Percentiles rank a stretch among this genome's conserved stretches.
Evolutionary conservation across 2,329 filamentous ascomycete species (phyloP).

Genomic region (Bipolaris sorokiniana): DNA sequence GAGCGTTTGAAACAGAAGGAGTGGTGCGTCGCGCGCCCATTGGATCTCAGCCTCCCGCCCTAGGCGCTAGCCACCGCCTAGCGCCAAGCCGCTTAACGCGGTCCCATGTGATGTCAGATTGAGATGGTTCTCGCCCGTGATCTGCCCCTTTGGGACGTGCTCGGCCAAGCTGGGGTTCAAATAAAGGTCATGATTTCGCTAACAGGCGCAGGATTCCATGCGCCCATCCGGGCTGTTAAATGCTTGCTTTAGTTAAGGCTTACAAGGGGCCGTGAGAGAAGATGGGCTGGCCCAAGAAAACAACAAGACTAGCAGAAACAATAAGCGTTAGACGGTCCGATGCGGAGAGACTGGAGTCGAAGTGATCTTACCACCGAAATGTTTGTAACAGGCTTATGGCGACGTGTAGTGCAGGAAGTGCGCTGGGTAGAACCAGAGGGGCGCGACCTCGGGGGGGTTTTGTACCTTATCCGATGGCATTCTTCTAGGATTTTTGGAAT

Average conservation of each 20-base stretch:
- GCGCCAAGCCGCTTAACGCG: slow-evolving; percentile 19
- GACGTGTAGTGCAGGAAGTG: neutral
- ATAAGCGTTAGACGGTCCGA: neutral
- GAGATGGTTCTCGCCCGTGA: slow-evolving; percentile 10
- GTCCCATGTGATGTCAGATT: slow-evolving; percentile 14
- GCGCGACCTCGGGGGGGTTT: neutral
- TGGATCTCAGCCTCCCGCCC: slow-evolving; percentile 17
- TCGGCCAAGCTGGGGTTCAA: neutral
- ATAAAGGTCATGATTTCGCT: neutral
- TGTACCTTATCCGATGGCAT: neutral
- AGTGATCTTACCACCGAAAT: neutral
- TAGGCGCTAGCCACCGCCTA: slow-evolving; percentile 14
- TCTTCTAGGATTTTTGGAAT: too few relatives aligned
- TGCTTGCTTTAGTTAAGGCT: neutral
- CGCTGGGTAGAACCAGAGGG: neutral
- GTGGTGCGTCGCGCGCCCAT: slow-evolving; percentile 16
- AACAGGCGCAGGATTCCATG: neutral
- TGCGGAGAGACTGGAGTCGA: neutral
- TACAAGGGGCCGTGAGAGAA: neutral
- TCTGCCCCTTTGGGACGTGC: slow-evolving; percentile 2
- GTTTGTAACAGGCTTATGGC: neutral
- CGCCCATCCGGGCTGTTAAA: neutral
- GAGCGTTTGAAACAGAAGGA: slow-evolving; percentile 24
- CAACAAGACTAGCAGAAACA: neutral
- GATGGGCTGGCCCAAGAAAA: neutral